Evolutionary conservation across 2,329 filamentous ascomycete species (phyloP).

Genomic region (Epichloe bromicola): DNA sequence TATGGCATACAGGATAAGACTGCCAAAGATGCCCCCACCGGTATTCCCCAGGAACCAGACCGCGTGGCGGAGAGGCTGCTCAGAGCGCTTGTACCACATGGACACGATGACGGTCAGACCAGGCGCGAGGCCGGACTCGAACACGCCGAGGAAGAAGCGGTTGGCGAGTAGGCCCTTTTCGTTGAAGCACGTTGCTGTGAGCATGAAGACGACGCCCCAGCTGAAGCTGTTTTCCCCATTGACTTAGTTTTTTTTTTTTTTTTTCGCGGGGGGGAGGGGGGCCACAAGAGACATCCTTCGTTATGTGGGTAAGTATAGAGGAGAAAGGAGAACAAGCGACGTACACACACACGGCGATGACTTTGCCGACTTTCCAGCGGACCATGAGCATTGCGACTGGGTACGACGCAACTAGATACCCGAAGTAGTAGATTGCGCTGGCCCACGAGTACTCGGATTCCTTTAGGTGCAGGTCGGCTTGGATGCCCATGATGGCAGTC

Average conservation of each 20-base stretch:
- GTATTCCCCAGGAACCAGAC: conserved; percentile 23
- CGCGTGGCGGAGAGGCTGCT: conserved; percentile 17
- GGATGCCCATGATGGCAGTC: conserved; percentile 36
- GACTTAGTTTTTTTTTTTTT: not conserved
- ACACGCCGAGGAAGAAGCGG: conserved; percentile 20
- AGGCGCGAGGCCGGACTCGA: conserved; percentile 18
- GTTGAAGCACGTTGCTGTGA: conserved; percentile 26
- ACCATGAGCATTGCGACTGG: conserved; percentile 14
- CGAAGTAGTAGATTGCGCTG: conserved; percentile 37
- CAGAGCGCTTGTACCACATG: conserved; percentile 23
- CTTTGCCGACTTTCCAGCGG: conserved; percentile 15
- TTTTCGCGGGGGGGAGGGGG: not conserved
- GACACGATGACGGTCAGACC: conserved; percentile 17
- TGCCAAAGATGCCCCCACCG: conserved; percentile 16
- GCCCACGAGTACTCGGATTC: conserved; percentile 40
- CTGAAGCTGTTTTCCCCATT: conserved; percentile 6
- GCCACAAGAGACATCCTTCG: not conserved
- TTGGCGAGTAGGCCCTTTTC: conserved; percentile 15
- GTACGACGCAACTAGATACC: conserved; percentile 27
- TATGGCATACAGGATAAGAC: conserved; percentile 18
- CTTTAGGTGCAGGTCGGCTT: conserved; percentile 28
- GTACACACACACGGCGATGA: conserved; percentile 12
- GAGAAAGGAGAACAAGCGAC: not conserved
- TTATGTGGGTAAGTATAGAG: not conserved
- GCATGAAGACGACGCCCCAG: conserved; percentile 30